Percentiles rank a stretch among this genome's conserved stretches.
phyloP scores from a whole-genome alignment of 495 filamentous ascomycete genomes.

The Penicillium lividum region DNA sequence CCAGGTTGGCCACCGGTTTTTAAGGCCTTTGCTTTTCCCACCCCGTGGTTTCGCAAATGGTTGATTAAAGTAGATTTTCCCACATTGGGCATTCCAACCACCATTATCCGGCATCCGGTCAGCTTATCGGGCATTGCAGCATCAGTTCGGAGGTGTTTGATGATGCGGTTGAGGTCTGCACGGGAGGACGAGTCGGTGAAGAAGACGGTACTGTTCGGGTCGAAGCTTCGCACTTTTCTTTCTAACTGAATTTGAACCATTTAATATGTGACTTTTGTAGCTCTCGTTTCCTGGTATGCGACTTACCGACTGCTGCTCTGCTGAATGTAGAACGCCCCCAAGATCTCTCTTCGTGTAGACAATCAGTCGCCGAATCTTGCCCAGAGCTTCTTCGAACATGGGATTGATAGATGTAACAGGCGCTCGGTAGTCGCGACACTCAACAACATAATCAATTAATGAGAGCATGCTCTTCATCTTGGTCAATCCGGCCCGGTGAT shows the following conservation, averaged over 20 bases:
- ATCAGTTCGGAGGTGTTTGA: constrained; percentile 56
- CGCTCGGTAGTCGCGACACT: constrained; percentile 91
- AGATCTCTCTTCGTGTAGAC: constrained; percentile 93
- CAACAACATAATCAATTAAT: constrained; percentile 83
- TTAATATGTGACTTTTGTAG: neutral
- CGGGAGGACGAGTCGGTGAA: constrained; percentile 61
- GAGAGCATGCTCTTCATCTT: constrained; percentile 85
- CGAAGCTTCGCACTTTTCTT: constrained; percentile 57
- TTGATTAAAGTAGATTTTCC: constrained; percentile 91
- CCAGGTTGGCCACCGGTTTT: constrained; percentile 84
- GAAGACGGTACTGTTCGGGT: constrained; percentile 58
- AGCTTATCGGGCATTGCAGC: constrained; percentile 51
- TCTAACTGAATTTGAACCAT: constrained; percentile 30
- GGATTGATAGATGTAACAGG: constrained; percentile 89
- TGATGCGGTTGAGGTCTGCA: constrained; percentile 52
- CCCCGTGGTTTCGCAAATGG: constrained; percentile 68
- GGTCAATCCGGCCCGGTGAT: constrained; percentile 79
- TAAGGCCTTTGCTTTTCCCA: constrained; percentile 73
- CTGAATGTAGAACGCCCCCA: constrained; percentile 43
- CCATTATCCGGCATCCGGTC: constrained; percentile 73
- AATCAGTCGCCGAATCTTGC: constrained; percentile 68
- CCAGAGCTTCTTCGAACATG: constrained; percentile 77
- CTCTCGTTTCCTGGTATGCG: neutral
- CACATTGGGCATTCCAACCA: constrained; percentile 97
- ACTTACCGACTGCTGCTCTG: constrained; percentile 33